phyloP scores from a whole-genome alignment of 768 basidiomycete genomes.

The Termitomyces sp. region DNA sequence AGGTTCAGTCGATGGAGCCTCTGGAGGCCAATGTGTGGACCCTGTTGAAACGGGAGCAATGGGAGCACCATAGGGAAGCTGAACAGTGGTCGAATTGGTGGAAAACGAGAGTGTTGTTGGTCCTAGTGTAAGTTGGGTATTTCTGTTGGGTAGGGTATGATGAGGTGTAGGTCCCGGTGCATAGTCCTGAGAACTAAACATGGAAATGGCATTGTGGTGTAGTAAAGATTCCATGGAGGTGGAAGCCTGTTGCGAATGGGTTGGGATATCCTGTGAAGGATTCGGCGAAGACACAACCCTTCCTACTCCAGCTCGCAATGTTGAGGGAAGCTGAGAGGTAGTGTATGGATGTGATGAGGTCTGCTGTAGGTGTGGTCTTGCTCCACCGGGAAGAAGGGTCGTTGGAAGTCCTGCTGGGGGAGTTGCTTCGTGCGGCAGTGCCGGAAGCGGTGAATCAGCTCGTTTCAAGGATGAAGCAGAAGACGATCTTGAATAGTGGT shows the following conservation, averaged over 20 bases:
- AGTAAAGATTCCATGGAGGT: not conserved
- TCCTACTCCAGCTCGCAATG: constrained; percentile 35
- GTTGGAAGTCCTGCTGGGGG: constrained; percentile 15
- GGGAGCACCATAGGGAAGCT: not conserved
- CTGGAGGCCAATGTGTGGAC: not conserved
- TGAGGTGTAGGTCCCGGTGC: not conserved
- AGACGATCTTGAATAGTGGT: constrained; percentile 12
- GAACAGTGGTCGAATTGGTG: not conserved
- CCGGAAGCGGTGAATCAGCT: constrained; percentile 33
- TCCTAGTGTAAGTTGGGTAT: not conserved
- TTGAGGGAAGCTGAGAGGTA: constrained; percentile 29
- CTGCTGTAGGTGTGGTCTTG: constrained; percentile 14
- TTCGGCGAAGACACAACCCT: constrained; percentile 2
- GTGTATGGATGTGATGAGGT: constrained; percentile 6
- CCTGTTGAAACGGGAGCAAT: not conserved
- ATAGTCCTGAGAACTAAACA: not conserved
- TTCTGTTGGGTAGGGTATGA: not conserved
- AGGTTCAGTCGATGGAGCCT: constrained; percentile 3
- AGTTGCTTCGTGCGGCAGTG: constrained; percentile 26
- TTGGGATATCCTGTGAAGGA: not conserved
- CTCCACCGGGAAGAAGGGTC: constrained; percentile 18
- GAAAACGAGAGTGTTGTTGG: not conserved
- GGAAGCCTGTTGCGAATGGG: constrained; percentile 8
- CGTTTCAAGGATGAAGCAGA: constrained; percentile 19
- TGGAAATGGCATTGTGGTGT: not conserved